Evolutionary conservation across 805 yeast species (phyloP), one percentile per base, ranked within the genome.

Genomic region (Nakazawaea wickerhamii): DNA sequence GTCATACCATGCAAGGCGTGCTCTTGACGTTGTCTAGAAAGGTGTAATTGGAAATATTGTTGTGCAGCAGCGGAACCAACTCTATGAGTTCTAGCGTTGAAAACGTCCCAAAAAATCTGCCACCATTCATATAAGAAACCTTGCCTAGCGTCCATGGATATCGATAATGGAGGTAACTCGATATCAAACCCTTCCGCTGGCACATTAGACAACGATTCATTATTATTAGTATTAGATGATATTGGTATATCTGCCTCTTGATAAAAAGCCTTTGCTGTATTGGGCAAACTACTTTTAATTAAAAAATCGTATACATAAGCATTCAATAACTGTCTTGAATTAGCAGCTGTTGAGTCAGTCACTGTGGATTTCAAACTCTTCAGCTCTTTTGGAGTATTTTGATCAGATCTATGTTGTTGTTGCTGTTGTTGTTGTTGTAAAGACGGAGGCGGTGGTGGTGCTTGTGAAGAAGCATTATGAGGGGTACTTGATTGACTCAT

Each of bases 111-210:
- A 58, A 89, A 90, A 14, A 90, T 79, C 67, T 80, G 88, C 96
- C 96, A 89, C 97, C 97, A 89, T 59, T 90, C 97, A 54, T 77
- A 81, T 19, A 89, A 64, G 55, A 87, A 89, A 5, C 96, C 93
- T 52, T 82, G 86, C 0, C 95, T 93, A 2, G 95, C 83, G 55
- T 88, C 93, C 73, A 84, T 75, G 9, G 79, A 67, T 55, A 81
- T 70, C 18, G 67, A 63, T 27, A 77, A 57, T 13, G 67, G 65
- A 1, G 83, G 78, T 7, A 78, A 57, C 38, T 70, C 74, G 43
- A 64, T 35, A 17, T 38, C 47, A n/a, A 26, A 36, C 9, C 38
- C 15, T 27, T 41, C 37, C 13, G 31, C 19, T 17, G 43, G 9
- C 2, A 48, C 17, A n/a, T 28, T 25, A 14, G 32, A 32, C 8